Conservation (phyloP, 2,329 filamentous ascomycete genomes). For the Diplodia intermedia region DNA sequence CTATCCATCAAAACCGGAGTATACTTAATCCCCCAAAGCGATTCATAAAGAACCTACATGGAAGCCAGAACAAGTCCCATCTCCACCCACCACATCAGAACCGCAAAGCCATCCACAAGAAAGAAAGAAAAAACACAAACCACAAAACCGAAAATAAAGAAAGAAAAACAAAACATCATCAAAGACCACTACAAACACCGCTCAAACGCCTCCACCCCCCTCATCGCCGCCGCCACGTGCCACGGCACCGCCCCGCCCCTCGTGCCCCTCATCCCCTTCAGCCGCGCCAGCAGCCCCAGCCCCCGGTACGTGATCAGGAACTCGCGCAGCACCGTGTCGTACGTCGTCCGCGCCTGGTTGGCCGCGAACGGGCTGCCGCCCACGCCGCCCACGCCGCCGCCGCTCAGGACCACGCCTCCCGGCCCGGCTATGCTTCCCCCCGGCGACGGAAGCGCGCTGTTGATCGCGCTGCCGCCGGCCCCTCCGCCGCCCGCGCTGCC, state of each 20-base stretch:
- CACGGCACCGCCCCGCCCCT: constrained; percentile 71
- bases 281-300: constrained; percentile 71
- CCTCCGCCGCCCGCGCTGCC: constrained; percentile 35
- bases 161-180: background rate
- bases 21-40: no score
- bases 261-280: constrained; percentile 65
- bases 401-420: background rate
- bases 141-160: background rate
- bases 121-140: no score
- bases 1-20: no score
- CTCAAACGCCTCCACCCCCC: constrained; percentile 67
- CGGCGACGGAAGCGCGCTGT: constrained; percentile 1
- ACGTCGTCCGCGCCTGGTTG: constrained; percentile 40
- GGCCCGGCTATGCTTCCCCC: constrained; percentile 34
- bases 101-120: no score
- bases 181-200: constrained; percentile 29
- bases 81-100: no score
- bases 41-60: no score
- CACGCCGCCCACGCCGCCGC: background rate
- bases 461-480: constrained; percentile 30
- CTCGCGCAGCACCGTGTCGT: constrained; percentile 72
- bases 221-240: constrained; percentile 76
- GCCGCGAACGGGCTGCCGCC: constrained; percentile 22
- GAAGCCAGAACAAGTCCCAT: no score
- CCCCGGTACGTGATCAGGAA: constrained; percentile 73